Percentiles rank a stretch among this genome's conserved stretches.
Conservation (phyloP, 805 yeast genomes). For the Saccharomycopsis guyanensis region DNA sequence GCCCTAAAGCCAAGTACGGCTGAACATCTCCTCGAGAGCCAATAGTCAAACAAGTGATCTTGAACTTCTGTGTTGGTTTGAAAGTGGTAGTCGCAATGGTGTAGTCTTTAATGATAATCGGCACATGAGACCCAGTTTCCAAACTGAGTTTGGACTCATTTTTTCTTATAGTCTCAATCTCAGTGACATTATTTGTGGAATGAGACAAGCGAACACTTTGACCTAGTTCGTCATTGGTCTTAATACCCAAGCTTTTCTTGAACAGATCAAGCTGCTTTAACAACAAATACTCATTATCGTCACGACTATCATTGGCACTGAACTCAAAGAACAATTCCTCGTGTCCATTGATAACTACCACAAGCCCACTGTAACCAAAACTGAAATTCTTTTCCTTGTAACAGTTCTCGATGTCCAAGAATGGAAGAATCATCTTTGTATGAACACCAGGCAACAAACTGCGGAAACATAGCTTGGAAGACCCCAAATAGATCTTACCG, state of each 20-base stretch:
- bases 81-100: conserved; percentile 33
- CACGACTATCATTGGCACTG: conserved; percentile 52
- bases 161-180: conserved; percentile 53
- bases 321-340: conserved; percentile 78
- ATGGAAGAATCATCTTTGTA: conserved; percentile 78
- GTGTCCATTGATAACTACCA: conserved; percentile 60
- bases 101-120: conserved; percentile 60
- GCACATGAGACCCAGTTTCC: conserved; percentile 51
- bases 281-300: conserved; percentile 59
- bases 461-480: conserved; percentile 65
- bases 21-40: conserved; percentile 97
- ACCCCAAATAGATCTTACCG: conserved; percentile 75
- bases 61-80: conserved; percentile 47
- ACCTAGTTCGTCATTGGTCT: conserved; percentile 17
- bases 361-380: conserved; percentile 63
- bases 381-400: conserved; percentile 60
- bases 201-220: conserved; percentile 29
- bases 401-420: conserved; percentile 62
- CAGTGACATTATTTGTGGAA: conserved; percentile 28
- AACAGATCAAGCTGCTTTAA: conserved; percentile 42
- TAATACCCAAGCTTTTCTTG: conserved; percentile 23
- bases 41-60: conserved; percentile 70
- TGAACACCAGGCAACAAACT: conserved; percentile 70
- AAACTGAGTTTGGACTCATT: conserved; percentile 60
- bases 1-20: conserved; percentile 87